Base-by-base conservation (phyloP, 805 yeast genomes). In the Wickerhamia fluorescens region DNA sequence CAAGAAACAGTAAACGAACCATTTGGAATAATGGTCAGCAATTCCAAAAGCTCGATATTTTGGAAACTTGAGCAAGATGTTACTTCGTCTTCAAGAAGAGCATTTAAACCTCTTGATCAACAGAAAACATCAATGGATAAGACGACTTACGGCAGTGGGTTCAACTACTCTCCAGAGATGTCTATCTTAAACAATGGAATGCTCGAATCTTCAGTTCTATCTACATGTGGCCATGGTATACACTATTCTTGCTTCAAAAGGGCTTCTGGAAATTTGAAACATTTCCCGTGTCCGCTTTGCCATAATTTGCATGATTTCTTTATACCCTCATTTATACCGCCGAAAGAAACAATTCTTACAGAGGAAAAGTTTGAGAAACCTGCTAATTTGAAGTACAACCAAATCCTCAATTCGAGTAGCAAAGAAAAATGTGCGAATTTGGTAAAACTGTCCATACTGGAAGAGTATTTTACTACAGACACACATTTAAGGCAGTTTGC, bases 1-100 rank as follows among this genome's bases (percentile, higher is more conserved):
- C 19, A 22, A 5, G 52, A 45, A 23, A 30, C 34, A 4, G n/a
- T 25, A 8, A 53, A 62, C 10, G 70, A 70, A 19, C 36, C 71
- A 0, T 71, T 80, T 49, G 83, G 83, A 7, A 49, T 75, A n/a
- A 77, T 85, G 1, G 67, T 70, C 4, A 63, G 66, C 18, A 59
- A 65, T 9, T 57, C 66, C 2, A 52, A 54, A 11, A 55, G 77
- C 0, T 64, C 77, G 0, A 49, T 60, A 0, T 68, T 74, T 29
- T 71, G 81, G 71, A 58, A 56, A 24, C 32, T 71, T 9, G 72
- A 73, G 2, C 30, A 20, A 5, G 36, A 39, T 5, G 40, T 40
- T 12, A 20, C 25, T 25, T 42, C 31, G 2, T 33, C 36, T 32
- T 16, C 48, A 18, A 24, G 42, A 25, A 33, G 31, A 25, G 56